Evolutionary conservation across 768 basidiomycete genomes (phyloP).

Genomic region (Termitomyces sp.): DNA sequence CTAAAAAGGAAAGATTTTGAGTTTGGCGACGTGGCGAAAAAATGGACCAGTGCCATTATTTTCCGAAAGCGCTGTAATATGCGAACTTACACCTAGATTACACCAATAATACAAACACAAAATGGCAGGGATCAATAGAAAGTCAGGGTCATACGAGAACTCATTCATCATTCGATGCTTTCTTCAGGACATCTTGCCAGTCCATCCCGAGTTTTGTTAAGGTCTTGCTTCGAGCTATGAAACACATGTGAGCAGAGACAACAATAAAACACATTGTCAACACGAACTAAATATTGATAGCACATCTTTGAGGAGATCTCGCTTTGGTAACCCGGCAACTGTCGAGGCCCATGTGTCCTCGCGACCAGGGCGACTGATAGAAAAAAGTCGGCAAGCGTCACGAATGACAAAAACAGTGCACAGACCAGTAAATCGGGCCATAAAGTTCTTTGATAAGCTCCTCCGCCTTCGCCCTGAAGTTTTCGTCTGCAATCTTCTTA

Average conservation of each 20-base stretch:
- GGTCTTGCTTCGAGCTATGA: conserved; percentile 67
- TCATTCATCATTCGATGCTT: conserved; percentile 51
- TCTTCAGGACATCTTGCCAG: conserved; percentile 81
- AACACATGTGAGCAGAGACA: not conserved
- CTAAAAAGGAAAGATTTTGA: too few relatives aligned
- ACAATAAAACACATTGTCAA: not conserved
- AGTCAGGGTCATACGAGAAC: not conserved
- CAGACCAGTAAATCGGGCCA: conserved; percentile 88
- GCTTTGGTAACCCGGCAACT: conserved; percentile 69
- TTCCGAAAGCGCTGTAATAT: too few relatives aligned
- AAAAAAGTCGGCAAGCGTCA: not conserved
- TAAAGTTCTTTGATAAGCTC: conserved; percentile 88
- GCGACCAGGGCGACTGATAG: conserved; percentile 61
- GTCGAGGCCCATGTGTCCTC: conserved; percentile 66
- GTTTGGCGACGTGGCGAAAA: too few relatives aligned
- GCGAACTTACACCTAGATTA: not conserved
- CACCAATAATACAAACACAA: not conserved
- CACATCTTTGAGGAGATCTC: conserved; percentile 82
- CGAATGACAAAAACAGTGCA: conserved; percentile 14
- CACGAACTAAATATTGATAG: conserved; percentile 70
- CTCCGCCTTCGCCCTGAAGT: conserved; percentile 83
- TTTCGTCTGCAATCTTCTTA: conserved; percentile 85
- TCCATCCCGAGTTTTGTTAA: conserved; percentile 70
- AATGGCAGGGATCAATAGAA: not conserved
- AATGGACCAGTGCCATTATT: too few relatives aligned